These are phyloP conservation scores for Chrysosporium keratinophilum DNA, from an alignment of 2,329 filamentous ascomycete genomes.

Conservation along the genomic window DNA sequence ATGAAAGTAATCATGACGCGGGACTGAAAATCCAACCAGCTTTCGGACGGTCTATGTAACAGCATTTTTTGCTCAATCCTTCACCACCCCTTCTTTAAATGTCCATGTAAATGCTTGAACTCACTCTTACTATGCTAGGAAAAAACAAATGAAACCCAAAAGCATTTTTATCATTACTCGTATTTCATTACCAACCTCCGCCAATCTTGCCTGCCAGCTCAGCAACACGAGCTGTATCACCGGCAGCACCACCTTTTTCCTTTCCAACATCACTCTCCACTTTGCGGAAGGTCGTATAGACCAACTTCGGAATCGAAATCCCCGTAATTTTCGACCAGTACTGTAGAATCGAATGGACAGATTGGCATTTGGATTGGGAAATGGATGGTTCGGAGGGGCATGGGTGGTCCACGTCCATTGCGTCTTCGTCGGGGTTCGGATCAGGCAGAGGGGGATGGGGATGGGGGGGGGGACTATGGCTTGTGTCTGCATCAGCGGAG, in stretches of 20 bases:
- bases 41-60: too few relatives aligned
- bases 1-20: too few relatives aligned
- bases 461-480: conserved; percentile 27
- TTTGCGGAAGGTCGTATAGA: conserved; percentile 78
- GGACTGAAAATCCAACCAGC: too few relatives aligned
- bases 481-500: conserved; percentile 52
- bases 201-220: conserved; percentile 84
- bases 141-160: background rate
- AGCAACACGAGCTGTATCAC: conserved; percentile 69
- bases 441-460: conserved; percentile 15
- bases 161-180: background rate
- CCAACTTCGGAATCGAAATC: conserved; percentile 60
- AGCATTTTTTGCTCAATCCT: too few relatives aligned
- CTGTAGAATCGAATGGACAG: conserved; percentile 45
- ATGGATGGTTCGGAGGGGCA: conserved; percentile 15
- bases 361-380: conserved; percentile 19
- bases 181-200: conserved; percentile 64
- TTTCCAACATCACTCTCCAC: conserved; percentile 95
- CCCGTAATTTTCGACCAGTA: conserved; percentile 68
- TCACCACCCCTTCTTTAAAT: background rate
- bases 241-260: conserved; percentile 44
- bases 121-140: background rate
- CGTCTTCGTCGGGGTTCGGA: conserved; percentile 23
- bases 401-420: conserved; percentile 20
- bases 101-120: background rate